Conservation (phyloP, 2,329 filamentous ascomycete genomes). For the Fusarium lateritium region DNA sequence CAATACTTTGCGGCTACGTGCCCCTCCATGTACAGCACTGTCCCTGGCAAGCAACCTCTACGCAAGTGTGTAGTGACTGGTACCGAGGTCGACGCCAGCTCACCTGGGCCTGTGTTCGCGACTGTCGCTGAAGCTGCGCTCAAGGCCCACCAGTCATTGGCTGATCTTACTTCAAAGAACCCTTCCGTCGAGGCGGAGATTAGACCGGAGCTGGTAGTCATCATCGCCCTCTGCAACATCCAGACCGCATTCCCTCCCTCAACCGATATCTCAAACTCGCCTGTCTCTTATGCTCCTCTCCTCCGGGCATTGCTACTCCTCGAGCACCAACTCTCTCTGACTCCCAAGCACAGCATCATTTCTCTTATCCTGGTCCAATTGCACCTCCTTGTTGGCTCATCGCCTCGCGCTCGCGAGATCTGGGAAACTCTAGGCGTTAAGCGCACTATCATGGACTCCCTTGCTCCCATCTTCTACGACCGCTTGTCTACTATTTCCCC, state of each 20-base stretch:
- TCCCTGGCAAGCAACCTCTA: slow-evolving; percentile 38
- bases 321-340: slow-evolving; percentile 63
- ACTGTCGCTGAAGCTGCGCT: slow-evolving; percentile 45
- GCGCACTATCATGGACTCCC: slow-evolving; percentile 69
- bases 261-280: slow-evolving; percentile 31
- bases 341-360: slow-evolving; percentile 62
- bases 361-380: slow-evolving; percentile 67
- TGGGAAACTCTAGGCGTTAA: slow-evolving; percentile 70
- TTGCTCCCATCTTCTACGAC: slow-evolving; percentile 69
- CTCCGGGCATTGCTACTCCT: slow-evolving; percentile 66
- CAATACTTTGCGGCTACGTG: slow-evolving; percentile 63
- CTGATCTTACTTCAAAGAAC: slow-evolving; percentile 22
- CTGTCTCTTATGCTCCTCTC: slow-evolving; percentile 52
- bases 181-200: slow-evolving; percentile 45
- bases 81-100: slow-evolving; percentile 31
- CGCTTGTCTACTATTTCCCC: slow-evolving; percentile 68
- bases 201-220: slow-evolving; percentile 54
- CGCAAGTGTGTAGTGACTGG: slow-evolving; percentile 48
- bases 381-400: slow-evolving; percentile 66
- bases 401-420: slow-evolving; percentile 61
- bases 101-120: slow-evolving; percentile 46
- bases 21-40: slow-evolving; percentile 42
- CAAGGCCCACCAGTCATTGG: slow-evolving; percentile 34
- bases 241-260: slow-evolving; percentile 50
- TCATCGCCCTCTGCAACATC: slow-evolving; percentile 55